These are phyloP conservation scores for Pyronema omphalodes DNA, from an alignment of 495 filamentous ascomycete genomes.

Conservation along the genomic window DNA sequence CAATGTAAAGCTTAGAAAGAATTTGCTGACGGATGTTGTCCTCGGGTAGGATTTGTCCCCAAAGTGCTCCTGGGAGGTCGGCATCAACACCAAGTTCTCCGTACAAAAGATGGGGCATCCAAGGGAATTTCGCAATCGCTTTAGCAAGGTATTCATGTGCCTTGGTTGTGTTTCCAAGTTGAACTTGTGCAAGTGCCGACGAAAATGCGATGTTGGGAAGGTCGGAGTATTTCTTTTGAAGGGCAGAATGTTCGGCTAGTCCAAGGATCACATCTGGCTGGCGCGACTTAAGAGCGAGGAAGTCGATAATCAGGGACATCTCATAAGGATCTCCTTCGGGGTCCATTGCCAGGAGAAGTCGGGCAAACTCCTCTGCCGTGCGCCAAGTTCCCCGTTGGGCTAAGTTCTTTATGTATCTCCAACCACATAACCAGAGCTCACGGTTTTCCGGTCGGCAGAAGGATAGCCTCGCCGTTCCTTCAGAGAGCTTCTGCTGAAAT, in stretches of 20 bases:
- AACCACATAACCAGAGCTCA: constrained; percentile 80
- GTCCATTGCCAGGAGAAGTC: constrained; percentile 59
- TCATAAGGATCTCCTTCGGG: constrained; percentile 65
- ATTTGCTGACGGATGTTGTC: constrained; percentile 37
- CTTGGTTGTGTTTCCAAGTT: constrained; percentile 42
- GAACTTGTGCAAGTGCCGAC: constrained; percentile 50
- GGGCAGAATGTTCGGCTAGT: constrained; percentile 40
- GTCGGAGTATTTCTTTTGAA: constrained; percentile 31
- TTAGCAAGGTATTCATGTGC: constrained; percentile 43
- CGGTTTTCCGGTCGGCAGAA: constrained; percentile 69
- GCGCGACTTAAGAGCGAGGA: constrained; percentile 59
- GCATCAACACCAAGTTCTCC: constrained; percentile 54
- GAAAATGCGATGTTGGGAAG: constrained; percentile 55
- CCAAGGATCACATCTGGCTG: constrained; percentile 61
- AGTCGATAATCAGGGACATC: constrained; percentile 58
- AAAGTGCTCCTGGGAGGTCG: constrained; percentile 48
- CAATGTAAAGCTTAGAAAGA: constrained; percentile 59
- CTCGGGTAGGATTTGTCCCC: constrained; percentile 53
- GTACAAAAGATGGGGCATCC: constrained; percentile 61
- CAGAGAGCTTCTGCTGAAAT: constrained; percentile 53
- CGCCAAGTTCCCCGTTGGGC: constrained; percentile 82
- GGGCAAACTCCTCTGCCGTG: constrained; percentile 84
- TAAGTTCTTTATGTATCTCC: constrained; percentile 67
- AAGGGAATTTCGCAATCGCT: constrained; percentile 58
- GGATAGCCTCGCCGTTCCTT: constrained; percentile 61